Conservation (phyloP, 1,284 basidiomycete genomes). For the Mycosarcoma mackinlayi region DNA sequence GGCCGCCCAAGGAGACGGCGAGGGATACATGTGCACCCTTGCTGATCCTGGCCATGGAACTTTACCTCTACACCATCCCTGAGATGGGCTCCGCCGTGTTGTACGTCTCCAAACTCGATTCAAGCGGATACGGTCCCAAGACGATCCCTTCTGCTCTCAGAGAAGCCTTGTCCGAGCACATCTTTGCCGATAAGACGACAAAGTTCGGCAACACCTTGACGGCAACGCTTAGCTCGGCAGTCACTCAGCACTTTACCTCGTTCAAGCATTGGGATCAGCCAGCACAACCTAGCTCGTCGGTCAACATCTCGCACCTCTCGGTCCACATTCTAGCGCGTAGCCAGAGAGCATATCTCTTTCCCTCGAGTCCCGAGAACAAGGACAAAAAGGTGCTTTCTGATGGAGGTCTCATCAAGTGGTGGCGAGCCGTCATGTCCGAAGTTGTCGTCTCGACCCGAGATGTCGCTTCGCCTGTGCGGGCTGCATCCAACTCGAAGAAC, state of each 20-base stretch:
- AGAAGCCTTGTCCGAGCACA: constrained; percentile 2
- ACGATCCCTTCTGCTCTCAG: constrained; percentile 20
- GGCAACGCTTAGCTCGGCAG: constrained; percentile 75
- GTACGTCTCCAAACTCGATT: constrained; percentile 93
- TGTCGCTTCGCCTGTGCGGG: constrained; percentile 4
- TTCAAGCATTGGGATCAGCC: constrained; percentile 71
- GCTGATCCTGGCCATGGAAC: constrained; percentile 83
- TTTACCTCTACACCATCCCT: constrained; percentile 80
- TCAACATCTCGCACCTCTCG: constrained; percentile 48
- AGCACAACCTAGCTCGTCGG: background rate
- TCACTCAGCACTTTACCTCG: constrained; percentile 75
- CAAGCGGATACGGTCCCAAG: constrained; percentile 79
- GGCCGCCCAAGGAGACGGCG: constrained; percentile 67
- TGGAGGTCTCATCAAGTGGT: constrained; percentile 87
- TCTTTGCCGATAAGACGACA: constrained; percentile 7
- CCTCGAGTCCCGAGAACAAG: constrained; percentile 81
- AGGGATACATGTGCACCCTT: constrained; percentile 13
- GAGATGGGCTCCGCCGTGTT: constrained; percentile 78
- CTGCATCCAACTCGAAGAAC: background rate
- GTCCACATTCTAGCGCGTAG: constrained; percentile 91
- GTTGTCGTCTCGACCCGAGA: constrained; percentile 28
- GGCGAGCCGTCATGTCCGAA: constrained; percentile 73
- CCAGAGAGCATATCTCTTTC: constrained; percentile 92
- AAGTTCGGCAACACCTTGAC: constrained; percentile 70
- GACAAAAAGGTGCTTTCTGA: constrained; percentile 82